Evolutionary conservation across 352 stramenopile genomes (phyloP).

Genomic region (Vaucheria bursata): DNA sequence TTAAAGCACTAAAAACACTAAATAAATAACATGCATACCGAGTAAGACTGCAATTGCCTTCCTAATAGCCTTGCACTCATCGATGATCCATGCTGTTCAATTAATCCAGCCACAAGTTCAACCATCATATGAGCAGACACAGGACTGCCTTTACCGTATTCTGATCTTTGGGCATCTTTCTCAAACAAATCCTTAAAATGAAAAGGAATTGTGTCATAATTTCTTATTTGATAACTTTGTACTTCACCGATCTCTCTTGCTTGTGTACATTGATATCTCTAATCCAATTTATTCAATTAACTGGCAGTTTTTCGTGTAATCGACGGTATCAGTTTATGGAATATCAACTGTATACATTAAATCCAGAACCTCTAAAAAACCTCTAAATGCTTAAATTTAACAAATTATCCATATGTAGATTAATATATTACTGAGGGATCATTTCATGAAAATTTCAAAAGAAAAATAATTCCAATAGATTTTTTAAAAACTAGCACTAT

Average conservation of each 20-base stretch:
- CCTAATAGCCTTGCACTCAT: constrained; percentile 17
- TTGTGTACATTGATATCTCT: no score
- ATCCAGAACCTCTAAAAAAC: neutral
- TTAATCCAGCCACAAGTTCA: constrained; percentile 23
- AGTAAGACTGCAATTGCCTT: constrained; percentile 19
- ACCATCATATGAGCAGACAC: constrained; percentile 16
- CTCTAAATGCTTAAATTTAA: neutral
- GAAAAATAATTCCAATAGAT: no score
- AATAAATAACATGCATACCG: no score
- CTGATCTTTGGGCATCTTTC: neutral
- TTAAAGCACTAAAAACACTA: no score
- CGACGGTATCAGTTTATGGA: constrained; percentile 10
- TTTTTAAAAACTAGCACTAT: no score
- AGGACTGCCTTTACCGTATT: neutral
- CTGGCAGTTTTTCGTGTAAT: neutral
- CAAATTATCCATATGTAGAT: neutral
- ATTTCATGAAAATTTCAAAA: neutral
- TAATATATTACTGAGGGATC: neutral
- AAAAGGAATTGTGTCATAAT: neutral
- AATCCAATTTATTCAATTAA: constrained; percentile 8
- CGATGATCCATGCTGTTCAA: constrained; percentile 22
- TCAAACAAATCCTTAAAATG: constrained; percentile 11
- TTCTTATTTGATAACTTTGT: neutral
- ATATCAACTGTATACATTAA: no score
- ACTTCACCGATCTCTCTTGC: no score